Conservation (phyloP, 108 stramenopile species). For the Nitzschia sp. region DNA sequence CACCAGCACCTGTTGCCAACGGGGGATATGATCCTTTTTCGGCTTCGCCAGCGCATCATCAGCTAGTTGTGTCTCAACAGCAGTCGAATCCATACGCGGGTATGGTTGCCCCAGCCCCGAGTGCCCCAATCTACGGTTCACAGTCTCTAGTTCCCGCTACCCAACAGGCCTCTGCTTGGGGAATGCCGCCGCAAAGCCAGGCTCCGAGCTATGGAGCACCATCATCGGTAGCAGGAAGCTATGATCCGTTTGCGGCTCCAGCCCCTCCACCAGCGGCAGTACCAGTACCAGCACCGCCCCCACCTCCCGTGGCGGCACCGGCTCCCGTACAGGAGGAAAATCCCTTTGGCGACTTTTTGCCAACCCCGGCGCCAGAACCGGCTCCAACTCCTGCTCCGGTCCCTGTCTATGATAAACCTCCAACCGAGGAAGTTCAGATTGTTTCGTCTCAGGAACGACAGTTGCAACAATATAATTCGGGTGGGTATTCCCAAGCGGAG, state of each 20-base stretch:
- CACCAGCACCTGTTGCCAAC: slow-evolving; percentile 16
- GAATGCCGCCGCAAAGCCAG: neutral
- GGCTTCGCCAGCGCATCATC: slow-evolving; percentile 21
- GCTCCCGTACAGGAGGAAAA: slow-evolving; percentile 7
- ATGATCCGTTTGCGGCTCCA: slow-evolving; percentile 40
- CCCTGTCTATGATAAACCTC: slow-evolving; percentile 8
- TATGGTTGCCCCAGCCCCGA: slow-evolving; percentile 11
- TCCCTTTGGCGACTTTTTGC: slow-evolving; percentile 17
- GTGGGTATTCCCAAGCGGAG: slow-evolving; percentile 18
- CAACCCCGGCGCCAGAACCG: slow-evolving; percentile 19
- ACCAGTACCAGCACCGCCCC: slow-evolving; percentile 9
- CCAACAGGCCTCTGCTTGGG: slow-evolving; percentile 16
- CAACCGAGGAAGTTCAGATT: neutral
- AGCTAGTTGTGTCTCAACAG: slow-evolving; percentile 40
- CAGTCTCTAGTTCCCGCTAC: slow-evolving; percentile 13
- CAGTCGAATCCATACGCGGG: slow-evolving; percentile 43
- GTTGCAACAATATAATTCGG: slow-evolving; percentile 8
- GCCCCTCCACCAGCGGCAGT: slow-evolving; percentile 12
- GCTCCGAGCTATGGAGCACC: slow-evolving; percentile 4
- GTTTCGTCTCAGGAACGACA: slow-evolving; percentile 37
- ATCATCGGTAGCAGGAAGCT: slow-evolving; percentile 1
- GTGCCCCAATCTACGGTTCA: neutral
- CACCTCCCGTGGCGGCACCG: slow-evolving; percentile 25
- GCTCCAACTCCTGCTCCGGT: slow-evolving; percentile 34
- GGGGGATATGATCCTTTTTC: neutral